Base-by-base conservation (phyloP, 2,329 filamentous ascomycete genomes). In the Verticillium alfalfae region DNA sequence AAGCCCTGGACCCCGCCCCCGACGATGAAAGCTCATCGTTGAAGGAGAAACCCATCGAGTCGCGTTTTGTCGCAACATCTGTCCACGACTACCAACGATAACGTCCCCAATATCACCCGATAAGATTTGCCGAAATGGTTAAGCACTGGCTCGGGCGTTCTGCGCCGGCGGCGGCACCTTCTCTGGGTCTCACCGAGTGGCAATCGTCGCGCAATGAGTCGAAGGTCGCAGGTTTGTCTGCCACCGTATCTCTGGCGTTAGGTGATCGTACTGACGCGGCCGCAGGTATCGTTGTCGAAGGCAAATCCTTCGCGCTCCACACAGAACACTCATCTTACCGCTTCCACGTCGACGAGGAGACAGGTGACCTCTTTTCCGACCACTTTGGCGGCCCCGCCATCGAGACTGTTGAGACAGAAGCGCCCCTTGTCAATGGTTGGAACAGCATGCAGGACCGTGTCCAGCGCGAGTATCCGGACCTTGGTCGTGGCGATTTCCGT, bases 401-500 rank as follows among this genome's bases (percentile, higher is more conserved):
- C 18, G 45, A 49, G 9, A 78, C 76, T 1, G 76, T 81, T 3
- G 45, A 49, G 5, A 79, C 79, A 2, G 86, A 87, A 58, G 78
- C 82, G 1, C 77, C 79, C 0, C 74, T 77, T 1, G 75, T 78
- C 41, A 69, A 78, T 18, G 87, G 87, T 55, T 89, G 86, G 86
- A 75, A 80, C 39, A 73, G 79, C 37, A 68, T 77, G 57, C 71
- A 79, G 39, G 80, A 79, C 12, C 84, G 83, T 52, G 18, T 49
- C 18, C 80, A 84, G 16, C 81, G 87, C 34, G 87, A 89, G 68
- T 88, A 87, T 60, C 87, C 87, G 1, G 86, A 89, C 63, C 74
- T 86, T 5, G 86, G 87, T 1, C 80, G 86, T 8, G 86, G 86
- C 16, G 87, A 89, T 67, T 86, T 87, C 65, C 80, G 87, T 3